Evolutionary conservation across 2,329 filamentous ascomycete genomes (phyloP).

Genomic region (Xylaria digitata): DNA sequence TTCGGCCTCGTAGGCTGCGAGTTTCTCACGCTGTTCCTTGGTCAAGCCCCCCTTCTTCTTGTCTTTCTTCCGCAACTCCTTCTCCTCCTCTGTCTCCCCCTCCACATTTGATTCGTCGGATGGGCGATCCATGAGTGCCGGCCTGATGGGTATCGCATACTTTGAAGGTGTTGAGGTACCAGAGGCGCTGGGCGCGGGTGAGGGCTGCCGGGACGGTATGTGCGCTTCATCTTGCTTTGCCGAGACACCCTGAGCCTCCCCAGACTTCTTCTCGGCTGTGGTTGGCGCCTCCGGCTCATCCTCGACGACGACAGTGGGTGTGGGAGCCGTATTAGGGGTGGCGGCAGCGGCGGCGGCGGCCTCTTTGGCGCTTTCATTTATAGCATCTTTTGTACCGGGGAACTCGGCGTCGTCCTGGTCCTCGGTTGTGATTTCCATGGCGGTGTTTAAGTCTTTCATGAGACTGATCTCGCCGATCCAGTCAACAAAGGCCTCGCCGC

Average conservation of each 20-base stretch:
- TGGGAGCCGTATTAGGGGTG: constrained; percentile 6
- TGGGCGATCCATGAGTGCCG: constrained; percentile 84
- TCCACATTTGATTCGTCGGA: constrained; percentile 81
- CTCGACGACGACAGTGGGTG: constrained; percentile 46
- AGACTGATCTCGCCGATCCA: constrained; percentile 98
- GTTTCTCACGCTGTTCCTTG: constrained; percentile 93
- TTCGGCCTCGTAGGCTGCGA: constrained; percentile 89
- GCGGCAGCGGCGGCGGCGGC: constrained; percentile 33
- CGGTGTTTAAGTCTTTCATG: constrained; percentile 97
- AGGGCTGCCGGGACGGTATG: constrained; percentile 52
- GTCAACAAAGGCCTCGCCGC: constrained; percentile 93
- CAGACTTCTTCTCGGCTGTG: constrained; percentile 44
- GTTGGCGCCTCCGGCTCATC: constrained; percentile 47
- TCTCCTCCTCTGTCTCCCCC: constrained; percentile 77
- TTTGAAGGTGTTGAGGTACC: constrained; percentile 55
- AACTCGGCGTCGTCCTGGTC: constrained; percentile 68
- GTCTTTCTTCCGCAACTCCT: constrained; percentile 77
- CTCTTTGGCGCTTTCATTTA: constrained; percentile 64
- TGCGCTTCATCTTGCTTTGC: constrained; percentile 46
- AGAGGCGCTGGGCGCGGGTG: constrained; percentile 55
- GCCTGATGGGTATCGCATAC: constrained; percentile 76
- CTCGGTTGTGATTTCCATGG: constrained; percentile 96
- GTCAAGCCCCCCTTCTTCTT: constrained; percentile 89
- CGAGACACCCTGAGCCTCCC: constrained; percentile 31
- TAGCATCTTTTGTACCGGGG: constrained; percentile 67